Conservation (phyloP, 2,329 filamentous ascomycete genomes). For the Fusarium oligoseptatum region DNA sequence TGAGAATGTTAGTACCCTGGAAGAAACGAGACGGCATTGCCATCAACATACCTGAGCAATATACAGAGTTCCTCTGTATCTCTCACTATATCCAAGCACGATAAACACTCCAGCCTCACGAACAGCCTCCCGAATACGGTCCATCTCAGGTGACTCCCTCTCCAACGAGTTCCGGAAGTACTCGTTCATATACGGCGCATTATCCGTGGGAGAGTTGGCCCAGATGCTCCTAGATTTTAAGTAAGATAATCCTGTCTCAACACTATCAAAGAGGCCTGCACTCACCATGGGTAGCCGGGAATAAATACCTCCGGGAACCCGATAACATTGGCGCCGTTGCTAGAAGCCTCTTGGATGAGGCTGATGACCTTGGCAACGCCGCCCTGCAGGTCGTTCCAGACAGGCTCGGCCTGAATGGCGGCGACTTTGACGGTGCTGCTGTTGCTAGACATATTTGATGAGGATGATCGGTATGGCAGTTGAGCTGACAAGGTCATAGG, state of each 20-base stretch:
- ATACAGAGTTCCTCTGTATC: slow-evolving; percentile 54
- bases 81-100: slow-evolving; percentile 59
- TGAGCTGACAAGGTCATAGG: neutral
- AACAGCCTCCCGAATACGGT: slow-evolving; percentile 58
- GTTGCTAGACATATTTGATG: neutral
- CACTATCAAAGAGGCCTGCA: neutral
- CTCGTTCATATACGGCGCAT: slow-evolving; percentile 56
- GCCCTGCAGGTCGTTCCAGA: slow-evolving; percentile 45
- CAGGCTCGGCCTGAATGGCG: slow-evolving; percentile 45
- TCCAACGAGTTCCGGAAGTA: slow-evolving; percentile 61
- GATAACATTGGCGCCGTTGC: slow-evolving; percentile 50
- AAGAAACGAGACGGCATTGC: neutral
- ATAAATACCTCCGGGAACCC: slow-evolving; percentile 62
- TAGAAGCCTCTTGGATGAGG: slow-evolving; percentile 50
- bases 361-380: slow-evolving; percentile 54
- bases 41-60: slow-evolving; percentile 49
- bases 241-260: neutral
- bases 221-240: slow-evolving; percentile 45
- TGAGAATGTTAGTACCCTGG: neutral
- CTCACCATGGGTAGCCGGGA: slow-evolving; percentile 61
- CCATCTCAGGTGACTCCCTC: slow-evolving; percentile 57
- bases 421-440: slow-evolving; percentile 36
- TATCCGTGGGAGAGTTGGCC: slow-evolving; percentile 44
- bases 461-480: neutral
- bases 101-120: slow-evolving; percentile 59